These are phyloP conservation scores for Populus alba DNA, from an alignment of 345 rosid genomes.

Conservation along the genomic window DNA sequence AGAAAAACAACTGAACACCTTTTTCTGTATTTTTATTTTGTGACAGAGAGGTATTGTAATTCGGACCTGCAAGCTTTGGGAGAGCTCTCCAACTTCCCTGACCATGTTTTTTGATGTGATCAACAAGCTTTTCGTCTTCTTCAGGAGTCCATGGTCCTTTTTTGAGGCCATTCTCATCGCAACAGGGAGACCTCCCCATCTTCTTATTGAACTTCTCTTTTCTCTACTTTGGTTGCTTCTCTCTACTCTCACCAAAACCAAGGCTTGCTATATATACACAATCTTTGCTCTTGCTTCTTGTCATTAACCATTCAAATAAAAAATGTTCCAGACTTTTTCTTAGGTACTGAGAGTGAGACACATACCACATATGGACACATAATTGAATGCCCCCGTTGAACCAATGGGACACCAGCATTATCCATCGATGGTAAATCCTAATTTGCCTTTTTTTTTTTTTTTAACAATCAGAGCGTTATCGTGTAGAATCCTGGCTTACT, in stretches of 20 bases:
- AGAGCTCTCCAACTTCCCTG: constrained; percentile 98
- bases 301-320: constrained; percentile 4
- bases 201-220: neutral
- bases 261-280: constrained; percentile 32
- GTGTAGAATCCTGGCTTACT: too few species aligned
- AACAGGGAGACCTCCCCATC: constrained; percentile 91
- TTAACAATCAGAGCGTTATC: too few species aligned
- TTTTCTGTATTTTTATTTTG: neutral
- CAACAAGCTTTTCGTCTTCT: constrained; percentile 79
- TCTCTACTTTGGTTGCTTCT: constrained; percentile 15
- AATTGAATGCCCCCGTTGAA: neutral
- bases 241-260: constrained; percentile 15
- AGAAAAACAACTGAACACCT: neutral
- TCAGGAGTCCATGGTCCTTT: constrained; percentile 98
- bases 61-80: constrained; percentile 72
- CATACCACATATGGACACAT: neutral
- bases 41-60: neutral
- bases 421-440: too few species aligned
- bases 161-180: constrained; percentile 81
- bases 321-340: constrained; percentile 8
- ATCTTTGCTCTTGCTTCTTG: constrained; percentile 10
- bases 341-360: constrained; percentile 22
- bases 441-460: too few species aligned
- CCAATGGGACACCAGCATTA: neutral
- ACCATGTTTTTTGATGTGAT: constrained; percentile 67